Evolutionary conservation across 345 rosid genomes (phyloP).

Genomic region (Barbarea vulgaris): DNA sequence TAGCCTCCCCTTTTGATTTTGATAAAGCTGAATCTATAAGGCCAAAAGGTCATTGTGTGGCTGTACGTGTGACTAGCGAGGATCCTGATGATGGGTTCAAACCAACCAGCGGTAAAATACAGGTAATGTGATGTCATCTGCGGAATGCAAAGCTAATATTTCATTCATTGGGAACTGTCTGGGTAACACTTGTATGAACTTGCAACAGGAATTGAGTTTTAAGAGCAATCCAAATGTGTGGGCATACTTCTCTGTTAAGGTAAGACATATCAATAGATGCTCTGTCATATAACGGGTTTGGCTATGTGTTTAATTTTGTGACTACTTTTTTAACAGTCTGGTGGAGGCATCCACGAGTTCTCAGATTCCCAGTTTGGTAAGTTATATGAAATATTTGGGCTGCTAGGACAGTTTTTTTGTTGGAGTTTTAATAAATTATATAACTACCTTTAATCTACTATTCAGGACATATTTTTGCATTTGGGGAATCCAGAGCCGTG

Average conservation of each 20-base stretch:
- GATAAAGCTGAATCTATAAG: conserved; percentile 81
- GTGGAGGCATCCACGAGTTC: conserved; percentile 99
- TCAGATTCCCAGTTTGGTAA: conserved; percentile 99
- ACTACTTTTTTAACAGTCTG: conserved; percentile 70
- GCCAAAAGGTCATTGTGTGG: conserved; percentile 98
- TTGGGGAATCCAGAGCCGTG: conserved; percentile 96
- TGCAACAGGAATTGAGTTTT: conserved; percentile 85
- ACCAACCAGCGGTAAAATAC: conserved; percentile 98
- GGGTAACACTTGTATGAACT: conserved; percentile 35
- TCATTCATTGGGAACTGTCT: conserved; percentile 15
- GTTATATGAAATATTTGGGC: conserved; percentile 21
- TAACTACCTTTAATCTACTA: not conserved
- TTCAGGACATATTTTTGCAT: conserved; percentile 93
- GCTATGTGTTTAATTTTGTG: conserved; percentile 11
- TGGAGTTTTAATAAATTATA: too few relatives aligned
- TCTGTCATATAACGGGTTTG: conserved; percentile 9
- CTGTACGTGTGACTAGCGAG: conserved; percentile 99
- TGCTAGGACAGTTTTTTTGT: conserved; percentile 5
- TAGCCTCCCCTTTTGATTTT: conserved; percentile 76
- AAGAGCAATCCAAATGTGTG: conserved; percentile 99
- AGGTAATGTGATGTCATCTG: conserved; percentile 58
- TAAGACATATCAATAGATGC: conserved; percentile 34
- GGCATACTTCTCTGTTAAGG: conserved; percentile 99
- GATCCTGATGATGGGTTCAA: conserved; percentile 99
- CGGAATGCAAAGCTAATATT: conserved; percentile 15